Base-by-base conservation (phyloP, 2,329 filamentous ascomycete genomes). In the Alternaria alternata region DNA sequence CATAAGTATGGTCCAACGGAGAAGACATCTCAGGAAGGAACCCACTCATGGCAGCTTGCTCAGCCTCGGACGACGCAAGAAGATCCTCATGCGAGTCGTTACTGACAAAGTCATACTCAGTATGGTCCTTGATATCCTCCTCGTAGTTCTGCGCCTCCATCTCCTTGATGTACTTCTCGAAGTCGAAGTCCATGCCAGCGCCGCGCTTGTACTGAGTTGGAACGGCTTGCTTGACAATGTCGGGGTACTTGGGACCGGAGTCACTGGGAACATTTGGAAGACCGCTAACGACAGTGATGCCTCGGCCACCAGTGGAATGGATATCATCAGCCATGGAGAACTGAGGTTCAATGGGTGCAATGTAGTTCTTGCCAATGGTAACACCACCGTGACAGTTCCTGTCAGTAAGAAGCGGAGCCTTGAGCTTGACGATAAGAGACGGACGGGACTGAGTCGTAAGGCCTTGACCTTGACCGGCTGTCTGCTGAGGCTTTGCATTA, bases 351-450 rank as follows among this genome's bases (percentile, higher is more conserved):
- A 16, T 22, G 11, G n/a, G 18, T 41, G 18, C 5, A 6, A 20
- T 11, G 18, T 41, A 14, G 18, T 5, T 7, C 39, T 41, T 18
- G 24, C 24, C 7, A 7, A 26, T 26, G 18, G 3, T 14, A 3
- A 7, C 11, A 14, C 5, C 18, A 5, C 8, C 18, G 6, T 6
- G 7, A 22, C 5, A 20, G 7, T 48, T 32, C 30, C 34, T 48
- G 46, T 14, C 46, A 14, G 9, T 8, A 1, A 32, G 34, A 0
- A 49, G 30, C n/a, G 5, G 32, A 12, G 24, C 28, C 41, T 63
- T 66, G 30, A 66, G 46, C 28, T 49, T 64, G 16, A 69, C 38
- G 16, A 70, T 41, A 20, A 56, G 38, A 38, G 64, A 59, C 24
- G 60, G 59, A 11, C 24, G 20, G n/a, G 22, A 44, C 26, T 60